phyloP scores from a whole-genome alignment of 345 rosid genomes.

The Theobroma cacao region DNA sequence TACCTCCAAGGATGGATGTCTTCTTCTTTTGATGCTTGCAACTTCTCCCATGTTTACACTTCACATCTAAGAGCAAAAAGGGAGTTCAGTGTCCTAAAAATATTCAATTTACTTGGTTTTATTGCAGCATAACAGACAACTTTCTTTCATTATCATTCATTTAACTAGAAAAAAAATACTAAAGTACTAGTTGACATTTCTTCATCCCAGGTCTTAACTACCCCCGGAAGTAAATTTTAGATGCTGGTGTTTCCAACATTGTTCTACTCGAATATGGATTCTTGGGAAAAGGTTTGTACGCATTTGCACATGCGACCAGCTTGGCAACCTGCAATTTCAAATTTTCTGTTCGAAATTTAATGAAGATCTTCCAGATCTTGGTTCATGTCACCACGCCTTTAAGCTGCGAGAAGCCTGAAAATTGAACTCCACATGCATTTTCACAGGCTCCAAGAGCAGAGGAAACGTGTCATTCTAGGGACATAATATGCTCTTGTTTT shows the following conservation, averaged over 20 bases:
- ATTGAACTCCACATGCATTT: neutral
- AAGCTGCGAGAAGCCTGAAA: neutral
- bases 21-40: conserved; percentile 9
- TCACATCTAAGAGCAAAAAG: neutral
- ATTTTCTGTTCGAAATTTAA: neutral
- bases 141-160: neutral
- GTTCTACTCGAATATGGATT: conserved; percentile 1
- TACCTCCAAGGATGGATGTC: conserved; percentile 6
- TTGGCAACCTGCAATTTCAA: neutral
- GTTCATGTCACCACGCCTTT: neutral
- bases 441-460: neutral
- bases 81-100: too few species aligned
- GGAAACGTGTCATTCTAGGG: neutral
- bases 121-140: neutral
- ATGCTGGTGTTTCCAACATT: conserved; percentile 4
- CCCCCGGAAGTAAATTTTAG: neutral
- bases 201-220: neutral
- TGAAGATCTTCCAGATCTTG: conserved; percentile 1
- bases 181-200: neutral
- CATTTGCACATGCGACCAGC: conserved; percentile 6
- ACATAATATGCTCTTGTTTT: neutral
- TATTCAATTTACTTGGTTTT: neutral
- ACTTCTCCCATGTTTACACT: neutral
- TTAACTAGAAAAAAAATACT: neutral
- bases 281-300: conserved; percentile 2